Conservation (phyloP, 192 early-diverging fungal species). For the Geosiphon pyriformis region DNA sequence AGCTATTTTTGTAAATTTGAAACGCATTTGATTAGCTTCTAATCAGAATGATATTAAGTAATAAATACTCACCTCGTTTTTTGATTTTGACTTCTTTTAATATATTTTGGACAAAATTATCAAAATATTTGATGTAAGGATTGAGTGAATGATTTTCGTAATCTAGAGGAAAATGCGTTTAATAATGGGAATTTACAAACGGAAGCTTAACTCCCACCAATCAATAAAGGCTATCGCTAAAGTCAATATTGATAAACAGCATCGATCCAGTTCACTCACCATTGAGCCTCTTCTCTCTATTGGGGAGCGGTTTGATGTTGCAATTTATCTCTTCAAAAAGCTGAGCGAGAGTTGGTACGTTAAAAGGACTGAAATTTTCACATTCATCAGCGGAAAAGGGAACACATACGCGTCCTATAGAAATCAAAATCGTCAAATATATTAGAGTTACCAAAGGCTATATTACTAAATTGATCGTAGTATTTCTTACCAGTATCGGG, state of each 20-base stretch:
- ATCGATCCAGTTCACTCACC: conserved; percentile 23
- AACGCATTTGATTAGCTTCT: not conserved
- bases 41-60: no score
- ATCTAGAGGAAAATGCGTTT: conserved; percentile 24
- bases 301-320: conserved; percentile 24
- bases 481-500: conserved; percentile 75
- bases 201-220: no score
- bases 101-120: conserved; percentile 56
- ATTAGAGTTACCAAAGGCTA: no score
- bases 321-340: conserved; percentile 64
- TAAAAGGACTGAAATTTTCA: conserved; percentile 77
- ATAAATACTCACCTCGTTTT: conserved; percentile 39
- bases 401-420: conserved; percentile 83
- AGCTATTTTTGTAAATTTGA: not conserved
- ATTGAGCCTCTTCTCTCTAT: conserved; percentile 28
- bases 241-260: no score
- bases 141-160: conserved; percentile 55
- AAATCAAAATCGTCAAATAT: not conserved
- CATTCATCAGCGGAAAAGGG: conserved; percentile 75
- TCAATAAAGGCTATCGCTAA: no score
- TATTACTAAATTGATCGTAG: no score
- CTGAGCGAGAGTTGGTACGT: conserved; percentile 65
- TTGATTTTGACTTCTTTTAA: conserved; percentile 30
- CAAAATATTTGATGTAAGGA: conserved; percentile 58
- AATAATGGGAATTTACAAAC: not conserved